Evolutionary conservation across 1,284 basidiomycete genomes (phyloP).

Genomic region (Pyrrhoderma lamaoense): DNA sequence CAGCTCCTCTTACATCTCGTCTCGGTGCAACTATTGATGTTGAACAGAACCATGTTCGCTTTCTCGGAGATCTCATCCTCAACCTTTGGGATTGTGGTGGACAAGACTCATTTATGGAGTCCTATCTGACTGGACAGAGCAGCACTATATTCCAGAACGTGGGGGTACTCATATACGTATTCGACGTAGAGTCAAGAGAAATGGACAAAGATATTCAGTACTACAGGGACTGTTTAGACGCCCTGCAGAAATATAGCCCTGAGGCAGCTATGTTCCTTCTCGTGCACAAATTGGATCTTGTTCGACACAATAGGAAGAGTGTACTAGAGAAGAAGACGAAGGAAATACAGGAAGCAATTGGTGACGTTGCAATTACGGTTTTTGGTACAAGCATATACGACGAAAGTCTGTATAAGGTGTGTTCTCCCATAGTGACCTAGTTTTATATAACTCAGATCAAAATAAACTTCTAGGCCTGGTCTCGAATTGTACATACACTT

Average conservation of each 20-base stretch:
- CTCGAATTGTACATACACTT: conserved; percentile 91
- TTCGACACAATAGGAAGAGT: conserved; percentile 48
- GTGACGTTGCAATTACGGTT: conserved; percentile 49
- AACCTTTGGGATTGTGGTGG: conserved; percentile 99
- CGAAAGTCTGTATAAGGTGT: conserved; percentile 91
- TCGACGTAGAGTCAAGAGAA: conserved; percentile 81
- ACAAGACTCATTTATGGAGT: conserved; percentile 97
- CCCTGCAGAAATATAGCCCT: conserved; percentile 68
- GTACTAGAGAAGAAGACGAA: conserved; percentile 63
- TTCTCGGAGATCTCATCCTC: conserved; percentile 88
- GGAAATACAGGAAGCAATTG: conserved; percentile 63
- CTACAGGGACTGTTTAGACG: conserved; percentile 80
- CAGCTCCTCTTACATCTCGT: conserved; percentile 84
- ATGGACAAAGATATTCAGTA: conserved; percentile 77
- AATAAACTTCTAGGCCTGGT: conserved; percentile 74
- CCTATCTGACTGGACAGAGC: conserved; percentile 85
- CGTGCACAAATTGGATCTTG: conserved; percentile 95
- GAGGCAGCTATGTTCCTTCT: conserved; percentile 86
- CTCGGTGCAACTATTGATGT: conserved; percentile 97
- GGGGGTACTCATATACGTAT: conserved; percentile 96
- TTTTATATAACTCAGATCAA: conserved; percentile 5
- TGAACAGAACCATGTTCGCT: conserved; percentile 95
- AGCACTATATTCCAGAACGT: conserved; percentile 93
- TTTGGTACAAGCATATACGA: conserved; percentile 99
- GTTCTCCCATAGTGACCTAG: conserved; percentile 19